Base-by-base conservation (phyloP, 148 eudicot genomes). In the Camellia japonica region DNA sequence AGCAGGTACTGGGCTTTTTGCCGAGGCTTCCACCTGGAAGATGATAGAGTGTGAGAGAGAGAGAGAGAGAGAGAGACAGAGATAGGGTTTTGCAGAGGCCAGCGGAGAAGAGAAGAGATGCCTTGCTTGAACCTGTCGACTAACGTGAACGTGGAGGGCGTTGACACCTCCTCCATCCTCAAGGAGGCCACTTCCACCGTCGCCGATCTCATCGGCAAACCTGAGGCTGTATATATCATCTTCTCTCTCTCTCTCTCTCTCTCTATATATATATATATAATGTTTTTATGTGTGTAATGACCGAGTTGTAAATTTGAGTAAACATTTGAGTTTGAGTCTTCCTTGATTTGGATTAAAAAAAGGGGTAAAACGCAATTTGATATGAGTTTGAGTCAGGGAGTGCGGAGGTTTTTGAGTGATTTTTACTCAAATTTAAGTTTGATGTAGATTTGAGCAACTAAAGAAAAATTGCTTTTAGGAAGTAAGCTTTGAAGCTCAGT, bases 111-210 rank as follows among this genome's bases (percentile, higher is more conserved):
- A 30, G 38, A 30, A 30, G 38, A 30, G 73, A 91, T 95, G 99
- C 97, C 97, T 83, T 95, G 97, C 85, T 82, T 95, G 54, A 92
- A 90, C 87, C 78, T 95, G 11, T 93, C 93, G 51, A 93, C 97
- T 14, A 95, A 95, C 87, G 97, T 92, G 66, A 90, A 81, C 84
- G 80, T 95, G 16, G 97, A 93, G 13, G 97, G 94, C 54, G 86
- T 93, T 10, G 96, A 95, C 82, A 92, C 97, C 73, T 92, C 97
- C 74, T 51, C 91, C 74, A 86, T 95, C 74, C 97, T 95, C 80
- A 83, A 91, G 41, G 94, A 95, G 55, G 97, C 97, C 56, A 88
- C 99, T n/a, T 87, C 97, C 78, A 74, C 91, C 58, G 86, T 93
- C 44, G 93, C 97, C 72, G 76, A 81, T 49, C 76, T 95, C 87